These are phyloP conservation scores for Plasmodium ovale DNA, from an alignment of 169 alveolate genomes.

Conservation along the genomic window DNA sequence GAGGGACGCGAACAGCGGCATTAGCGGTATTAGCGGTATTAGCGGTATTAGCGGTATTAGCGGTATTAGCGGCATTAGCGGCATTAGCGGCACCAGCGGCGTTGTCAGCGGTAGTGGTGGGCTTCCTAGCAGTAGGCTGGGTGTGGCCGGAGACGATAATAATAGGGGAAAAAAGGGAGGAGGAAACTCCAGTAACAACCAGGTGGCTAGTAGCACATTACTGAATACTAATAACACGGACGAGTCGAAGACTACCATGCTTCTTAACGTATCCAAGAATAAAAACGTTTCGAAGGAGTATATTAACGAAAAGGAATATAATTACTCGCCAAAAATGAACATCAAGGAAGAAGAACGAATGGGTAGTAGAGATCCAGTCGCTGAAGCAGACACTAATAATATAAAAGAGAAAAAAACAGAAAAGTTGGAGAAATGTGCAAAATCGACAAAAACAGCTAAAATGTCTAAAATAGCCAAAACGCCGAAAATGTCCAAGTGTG, in stretches of 20 bases:
- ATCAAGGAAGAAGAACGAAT: constrained; percentile 14
- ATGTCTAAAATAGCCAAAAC: neutral
- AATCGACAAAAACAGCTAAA: neutral
- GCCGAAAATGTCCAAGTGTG: no score
- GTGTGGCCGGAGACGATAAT: neutral
- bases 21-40: neutral
- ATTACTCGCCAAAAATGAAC: constrained; percentile 2
- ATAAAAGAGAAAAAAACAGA: neutral
- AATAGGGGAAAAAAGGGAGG: constrained; percentile 6
- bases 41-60: neutral
- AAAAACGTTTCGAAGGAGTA: constrained; percentile 25
- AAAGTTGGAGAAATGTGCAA: neutral
- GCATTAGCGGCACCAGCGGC: neutral
- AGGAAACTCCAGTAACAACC: constrained; percentile 10
- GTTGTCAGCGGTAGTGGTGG: neutral
- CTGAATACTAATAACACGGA: constrained; percentile 42
- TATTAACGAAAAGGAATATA: constrained; percentile 48
- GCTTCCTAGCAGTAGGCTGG: neutral
- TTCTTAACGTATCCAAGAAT: constrained; percentile 26
- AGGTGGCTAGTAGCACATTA: constrained; percentile 23
- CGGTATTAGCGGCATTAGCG: neutral
- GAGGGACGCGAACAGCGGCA: neutral
- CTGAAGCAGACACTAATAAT: neutral
- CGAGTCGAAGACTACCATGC: constrained; percentile 45
- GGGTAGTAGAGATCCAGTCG: neutral